These are phyloP conservation scores for Dioszegia crocea DNA, from an alignment of 768 basidiomycete species.

Conservation along the genomic window DNA sequence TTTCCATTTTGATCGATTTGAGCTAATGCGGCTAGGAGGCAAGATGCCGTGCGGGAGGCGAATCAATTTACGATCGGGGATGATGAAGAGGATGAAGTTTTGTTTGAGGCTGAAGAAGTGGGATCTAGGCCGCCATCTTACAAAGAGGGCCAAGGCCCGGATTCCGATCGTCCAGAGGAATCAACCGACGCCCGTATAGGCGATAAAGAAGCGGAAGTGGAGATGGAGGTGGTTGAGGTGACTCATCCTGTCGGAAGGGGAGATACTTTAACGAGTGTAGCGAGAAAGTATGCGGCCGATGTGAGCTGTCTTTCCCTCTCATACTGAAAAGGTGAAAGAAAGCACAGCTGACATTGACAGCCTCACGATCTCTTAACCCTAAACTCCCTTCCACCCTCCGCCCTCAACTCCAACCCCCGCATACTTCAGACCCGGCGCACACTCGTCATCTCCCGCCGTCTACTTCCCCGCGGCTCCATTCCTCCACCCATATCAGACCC, in stretches of 20 bases:
- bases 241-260: constrained; percentile 27
- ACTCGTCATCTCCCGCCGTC: constrained; percentile 31
- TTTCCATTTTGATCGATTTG: no score
- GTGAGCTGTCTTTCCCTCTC: no score
- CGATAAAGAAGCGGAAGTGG: constrained; percentile 15
- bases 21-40: constrained; percentile 2
- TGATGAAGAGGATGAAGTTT: constrained; percentile 34
- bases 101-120: constrained; percentile 3
- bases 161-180: background rate
- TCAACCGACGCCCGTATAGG: constrained; percentile 16
- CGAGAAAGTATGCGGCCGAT: constrained; percentile 40
- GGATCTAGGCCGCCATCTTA: constrained; percentile 20
- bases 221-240: constrained; percentile 29
- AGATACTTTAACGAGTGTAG: constrained; percentile 38
- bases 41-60: constrained; percentile 7
- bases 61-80: constrained; percentile 35
- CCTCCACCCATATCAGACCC: background rate
- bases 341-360: constrained; percentile 11
- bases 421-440: constrained; percentile 39
- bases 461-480: constrained; percentile 6
- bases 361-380: constrained; percentile 43
- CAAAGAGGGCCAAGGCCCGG: background rate
- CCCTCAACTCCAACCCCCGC: constrained; percentile 34
- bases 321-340: background rate
- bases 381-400: constrained; percentile 38